A percentile compares a stretch with the other conserved stretches of the same genome.
Evolutionary conservation across 208 protist genomes (phyloP).

Genomic region (Trypanosoma congolense): DNA sequence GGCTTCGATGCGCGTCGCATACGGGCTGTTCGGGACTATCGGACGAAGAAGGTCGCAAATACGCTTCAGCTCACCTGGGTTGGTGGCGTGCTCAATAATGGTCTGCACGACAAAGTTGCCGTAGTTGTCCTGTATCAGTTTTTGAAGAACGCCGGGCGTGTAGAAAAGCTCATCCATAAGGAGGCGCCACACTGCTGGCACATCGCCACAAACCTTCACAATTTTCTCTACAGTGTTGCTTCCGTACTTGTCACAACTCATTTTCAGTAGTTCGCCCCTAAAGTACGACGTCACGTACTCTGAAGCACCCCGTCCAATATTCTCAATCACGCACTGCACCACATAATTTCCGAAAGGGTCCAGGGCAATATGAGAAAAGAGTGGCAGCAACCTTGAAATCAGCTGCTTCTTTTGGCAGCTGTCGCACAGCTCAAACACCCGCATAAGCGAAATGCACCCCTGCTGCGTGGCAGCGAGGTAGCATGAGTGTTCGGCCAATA

Average conservation of each 20-base stretch:
- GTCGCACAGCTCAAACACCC: slow-evolving; percentile 70
- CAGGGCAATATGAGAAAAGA: slow-evolving; percentile 60
- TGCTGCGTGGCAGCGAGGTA: slow-evolving; percentile 85
- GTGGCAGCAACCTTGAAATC: slow-evolving; percentile 53
- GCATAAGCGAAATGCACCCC: slow-evolving; percentile 86
- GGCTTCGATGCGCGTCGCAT: slow-evolving; percentile 56
- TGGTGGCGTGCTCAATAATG: slow-evolving; percentile 43
- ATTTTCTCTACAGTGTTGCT: slow-evolving; percentile 87
- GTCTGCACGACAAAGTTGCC: slow-evolving; percentile 88
- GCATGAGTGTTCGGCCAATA: slow-evolving; percentile 52
- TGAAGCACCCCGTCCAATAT: slow-evolving; percentile 55
- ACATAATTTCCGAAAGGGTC: slow-evolving; percentile 89
- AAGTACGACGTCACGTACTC: slow-evolving; percentile 60
- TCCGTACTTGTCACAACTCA: slow-evolving; percentile 81
- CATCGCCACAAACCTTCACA: slow-evolving; percentile 50
- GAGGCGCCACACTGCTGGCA: slow-evolving; percentile 51
- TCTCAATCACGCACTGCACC: slow-evolving; percentile 82
- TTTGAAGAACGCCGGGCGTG: slow-evolving; percentile 67
- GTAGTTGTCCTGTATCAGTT: slow-evolving; percentile 69
- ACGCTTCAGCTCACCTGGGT: slow-evolving; percentile 57
- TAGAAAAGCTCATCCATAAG: slow-evolving; percentile 83
- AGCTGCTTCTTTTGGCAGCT: slow-evolving; percentile 46
- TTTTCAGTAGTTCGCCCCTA: slow-evolving; percentile 46
- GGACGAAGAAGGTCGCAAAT: slow-evolving; percentile 65
- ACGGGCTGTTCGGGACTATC: slow-evolving; percentile 44